Base-by-base conservation (phyloP, 2,329 filamentous ascomycete species). In the Colletotrichum neosansevieriae region DNA sequence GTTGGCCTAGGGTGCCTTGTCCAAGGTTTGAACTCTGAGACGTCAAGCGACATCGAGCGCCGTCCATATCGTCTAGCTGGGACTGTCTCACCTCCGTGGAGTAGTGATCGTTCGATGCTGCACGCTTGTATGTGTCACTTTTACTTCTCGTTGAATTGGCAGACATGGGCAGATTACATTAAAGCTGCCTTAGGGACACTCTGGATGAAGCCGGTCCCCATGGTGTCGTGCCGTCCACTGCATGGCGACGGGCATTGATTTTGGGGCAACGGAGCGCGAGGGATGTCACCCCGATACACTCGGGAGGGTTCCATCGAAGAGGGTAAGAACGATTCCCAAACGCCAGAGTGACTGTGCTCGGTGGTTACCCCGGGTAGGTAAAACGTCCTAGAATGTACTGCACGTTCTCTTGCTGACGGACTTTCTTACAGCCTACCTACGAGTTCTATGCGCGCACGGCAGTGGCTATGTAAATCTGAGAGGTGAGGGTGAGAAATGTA, bases 381-480 rank as follows among this genome's bases (percentile, higher is more conserved):
- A 64, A 68, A 68, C 60, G 53, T 64, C 53, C 21, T 38, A n/a
- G 60, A 44, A 53, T 63, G 64, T 45, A 49, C 63, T 65, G 62
- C 62, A 65, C 64, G 64, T 64, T 67, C 63, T 65, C 36, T 38
- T 51, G 65, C 60, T 64, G 65, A 68, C 65, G 65, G 60, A 58
- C 34, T 29, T 57, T 21, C 32, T 19, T 44, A 36, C 42, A 15
- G 44, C 29, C 40, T 32, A 24, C 56, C 19, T 32, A 44, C 36
- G 47, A 40, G 32, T 49, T 45, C 57, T 36, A 61, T 45, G 51
- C 51, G 50, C 44, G 45, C 45, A 42, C 53, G 36, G 21, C 15
- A 24, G 61, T 38, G 64, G 58, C 59, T 63, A 59, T 63, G 64
- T 50, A 56, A 15, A 50, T 63, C 58, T 57, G 58, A 47, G 63